Evolutionary conservation across 176 grass and related monocot species (phyloP).

Genomic region (Cymbopogon citratus): DNA sequence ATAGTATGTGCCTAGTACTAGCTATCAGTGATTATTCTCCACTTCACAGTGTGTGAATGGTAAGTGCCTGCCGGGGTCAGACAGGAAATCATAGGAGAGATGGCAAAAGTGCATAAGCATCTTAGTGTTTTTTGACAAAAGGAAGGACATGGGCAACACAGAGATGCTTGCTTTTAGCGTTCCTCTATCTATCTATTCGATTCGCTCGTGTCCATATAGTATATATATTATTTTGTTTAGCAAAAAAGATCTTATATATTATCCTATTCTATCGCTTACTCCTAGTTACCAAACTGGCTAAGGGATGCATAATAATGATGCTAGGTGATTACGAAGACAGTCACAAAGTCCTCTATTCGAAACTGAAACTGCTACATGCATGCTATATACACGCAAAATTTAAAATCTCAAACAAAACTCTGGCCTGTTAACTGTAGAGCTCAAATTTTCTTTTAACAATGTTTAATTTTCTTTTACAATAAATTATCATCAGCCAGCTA

Average conservation of each 20-base stretch:
- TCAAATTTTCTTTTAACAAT: too few relatives aligned
- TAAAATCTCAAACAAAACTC: too few relatives aligned
- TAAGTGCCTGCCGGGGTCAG: conserved; percentile 21
- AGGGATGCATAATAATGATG: not conserved
- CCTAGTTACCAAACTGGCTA: not conserved
- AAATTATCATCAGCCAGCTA: too few relatives aligned
- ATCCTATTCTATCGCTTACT: not conserved
- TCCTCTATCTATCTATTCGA: not conserved
- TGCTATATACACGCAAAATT: too few relatives aligned
- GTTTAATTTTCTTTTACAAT: too few relatives aligned
- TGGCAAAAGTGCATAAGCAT: conserved; percentile 34
- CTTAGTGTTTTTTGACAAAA: conserved; percentile 16
- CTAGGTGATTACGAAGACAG: not conserved
- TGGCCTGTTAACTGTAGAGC: too few relatives aligned
- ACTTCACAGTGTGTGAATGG: conserved; percentile 4
- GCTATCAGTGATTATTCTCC: conserved; percentile 18
- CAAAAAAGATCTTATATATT: not conserved
- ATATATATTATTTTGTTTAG: too few relatives aligned
- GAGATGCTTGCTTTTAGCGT: not conserved
- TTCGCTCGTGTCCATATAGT: not conserved
- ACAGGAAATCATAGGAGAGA: conserved; percentile 29
- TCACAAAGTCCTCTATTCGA: not conserved
- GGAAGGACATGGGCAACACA: conserved; percentile 6
- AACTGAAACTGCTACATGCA: too few relatives aligned
- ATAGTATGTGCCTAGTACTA: not conserved